Evolutionary conservation across 306 rosid species (phyloP).

Genomic region (Hippophae gyantsensis): DNA sequence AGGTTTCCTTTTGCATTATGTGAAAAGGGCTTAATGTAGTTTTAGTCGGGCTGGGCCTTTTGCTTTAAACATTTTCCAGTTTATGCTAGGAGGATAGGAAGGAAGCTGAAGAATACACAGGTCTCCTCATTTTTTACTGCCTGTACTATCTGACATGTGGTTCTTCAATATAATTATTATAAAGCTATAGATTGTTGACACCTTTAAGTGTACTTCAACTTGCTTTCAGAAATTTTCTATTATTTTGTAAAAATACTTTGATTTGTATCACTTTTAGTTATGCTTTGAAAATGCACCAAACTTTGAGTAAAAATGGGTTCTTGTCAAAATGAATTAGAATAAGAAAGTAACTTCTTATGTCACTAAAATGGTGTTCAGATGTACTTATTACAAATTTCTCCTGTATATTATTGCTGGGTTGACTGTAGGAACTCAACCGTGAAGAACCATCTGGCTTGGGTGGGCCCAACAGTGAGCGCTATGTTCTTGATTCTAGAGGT

Average conservation of each 20-base stretch:
- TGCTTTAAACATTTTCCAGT: not conserved
- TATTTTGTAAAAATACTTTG: too few relatives aligned
- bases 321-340: not conserved
- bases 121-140: too few relatives aligned
- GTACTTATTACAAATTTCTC: not conserved
- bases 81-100: not conserved
- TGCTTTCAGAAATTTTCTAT: too few relatives aligned
- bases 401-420: not conserved
- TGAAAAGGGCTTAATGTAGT: not conserved
- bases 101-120: too few relatives aligned
- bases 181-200: too few relatives aligned
- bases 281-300: too few relatives aligned
- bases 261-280: too few relatives aligned
- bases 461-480: slow-evolving; percentile 76
- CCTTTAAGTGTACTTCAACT: too few relatives aligned
- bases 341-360: slow-evolving; percentile 1
- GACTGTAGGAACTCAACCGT: slow-evolving; percentile 74
- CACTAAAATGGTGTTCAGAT: slow-evolving; percentile 3
- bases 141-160: too few relatives aligned
- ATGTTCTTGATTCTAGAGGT: slow-evolving; percentile 88
- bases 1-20: not conserved
- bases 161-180: too few relatives aligned
- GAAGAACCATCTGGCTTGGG: slow-evolving; percentile 96
- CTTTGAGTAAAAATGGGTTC: not conserved
- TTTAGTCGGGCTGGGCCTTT: not conserved